These are phyloP conservation scores for Saprolegnia diclina DNA, from an alignment of 352 stramenopile genomes.

Conservation along the genomic window DNA sequence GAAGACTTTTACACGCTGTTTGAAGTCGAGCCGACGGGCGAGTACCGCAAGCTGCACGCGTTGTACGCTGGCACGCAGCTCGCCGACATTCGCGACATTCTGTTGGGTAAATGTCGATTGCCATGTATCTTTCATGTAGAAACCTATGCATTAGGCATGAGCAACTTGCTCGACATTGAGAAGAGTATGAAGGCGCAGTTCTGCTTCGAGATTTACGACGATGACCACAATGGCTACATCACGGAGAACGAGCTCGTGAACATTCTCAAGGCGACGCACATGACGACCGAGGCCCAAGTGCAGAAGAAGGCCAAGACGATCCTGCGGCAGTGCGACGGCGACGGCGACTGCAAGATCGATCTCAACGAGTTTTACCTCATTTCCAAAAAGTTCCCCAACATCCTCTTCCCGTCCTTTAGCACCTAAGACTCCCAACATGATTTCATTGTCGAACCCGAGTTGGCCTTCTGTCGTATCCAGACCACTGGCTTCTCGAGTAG, in stretches of 20 bases:
- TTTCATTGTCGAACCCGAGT: neutral
- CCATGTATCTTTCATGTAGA: neutral
- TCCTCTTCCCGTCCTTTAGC: constrained; percentile 60
- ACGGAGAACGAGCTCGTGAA: constrained; percentile 85
- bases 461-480: no score
- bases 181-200: constrained; percentile 84
- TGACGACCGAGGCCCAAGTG: constrained; percentile 71
- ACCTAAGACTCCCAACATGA: neutral
- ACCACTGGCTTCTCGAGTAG: no score
- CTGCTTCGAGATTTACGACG: constrained; percentile 93
- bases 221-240: constrained; percentile 89
- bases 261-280: constrained; percentile 88
- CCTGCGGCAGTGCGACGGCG: constrained; percentile 71
- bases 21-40: constrained; percentile 79
- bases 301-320: constrained; percentile 83
- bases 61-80: constrained; percentile 72
- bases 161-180: constrained; percentile 76
- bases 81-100: constrained; percentile 85
- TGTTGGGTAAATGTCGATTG: constrained; percentile 46
- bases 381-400: constrained; percentile 86
- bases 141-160: constrained; percentile 37
- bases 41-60: constrained; percentile 85
- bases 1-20: constrained; percentile 82
- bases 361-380: constrained; percentile 83
- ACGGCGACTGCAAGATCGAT: constrained; percentile 70